phyloP scores from a whole-genome alignment of 805 yeast species.

The Kluyveromyces aestuarii region DNA sequence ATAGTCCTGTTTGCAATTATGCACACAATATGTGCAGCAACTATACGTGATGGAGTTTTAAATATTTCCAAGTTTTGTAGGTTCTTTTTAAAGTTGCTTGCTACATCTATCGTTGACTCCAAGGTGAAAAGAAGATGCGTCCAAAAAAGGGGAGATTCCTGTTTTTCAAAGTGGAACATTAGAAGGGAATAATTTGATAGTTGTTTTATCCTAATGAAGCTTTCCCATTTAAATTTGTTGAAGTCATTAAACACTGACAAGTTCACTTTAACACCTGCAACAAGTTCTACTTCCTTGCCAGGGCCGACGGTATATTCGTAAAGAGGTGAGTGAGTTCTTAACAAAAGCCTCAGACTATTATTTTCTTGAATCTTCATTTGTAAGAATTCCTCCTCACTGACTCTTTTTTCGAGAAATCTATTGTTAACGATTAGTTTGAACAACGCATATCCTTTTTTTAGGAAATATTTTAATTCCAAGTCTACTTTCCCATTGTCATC shows the following conservation, averaged over 20 bases:
- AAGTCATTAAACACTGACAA: conserved; percentile 3
- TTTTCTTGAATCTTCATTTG: conserved; percentile 4
- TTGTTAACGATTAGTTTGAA: conserved; percentile 3
- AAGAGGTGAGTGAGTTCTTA: conserved; percentile 2
- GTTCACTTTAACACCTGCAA: conserved; percentile 2
- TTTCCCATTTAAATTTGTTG: conserved; percentile 3
- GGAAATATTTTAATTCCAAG: conserved; percentile 4
- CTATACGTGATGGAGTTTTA: conserved; percentile 2
- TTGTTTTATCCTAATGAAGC: conserved; percentile 2
- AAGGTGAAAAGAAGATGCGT: conserved; percentile 4
- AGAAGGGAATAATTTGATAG: conserved; percentile 6
- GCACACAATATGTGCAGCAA: conserved; percentile 3
- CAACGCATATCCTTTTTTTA: conserved; percentile 6
- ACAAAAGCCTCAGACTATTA: conserved; percentile 3
- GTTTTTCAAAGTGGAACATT: conserved; percentile 6
- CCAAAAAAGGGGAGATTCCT: conserved; percentile 2
- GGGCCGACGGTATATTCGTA: not conserved
- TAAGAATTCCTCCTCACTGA: conserved; percentile 3
- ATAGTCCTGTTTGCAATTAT: conserved; percentile 2
- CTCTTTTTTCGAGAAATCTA: conserved; percentile 1
- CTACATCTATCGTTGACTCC: not conserved
- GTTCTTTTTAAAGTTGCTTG: not conserved
- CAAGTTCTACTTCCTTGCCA: not conserved
- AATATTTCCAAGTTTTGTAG: not conserved
- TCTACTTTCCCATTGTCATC: conserved; percentile 7